Evolutionary conservation across 257 asterid genomes (phyloP).

Genomic region (Nyctanthes arbortristis): DNA sequence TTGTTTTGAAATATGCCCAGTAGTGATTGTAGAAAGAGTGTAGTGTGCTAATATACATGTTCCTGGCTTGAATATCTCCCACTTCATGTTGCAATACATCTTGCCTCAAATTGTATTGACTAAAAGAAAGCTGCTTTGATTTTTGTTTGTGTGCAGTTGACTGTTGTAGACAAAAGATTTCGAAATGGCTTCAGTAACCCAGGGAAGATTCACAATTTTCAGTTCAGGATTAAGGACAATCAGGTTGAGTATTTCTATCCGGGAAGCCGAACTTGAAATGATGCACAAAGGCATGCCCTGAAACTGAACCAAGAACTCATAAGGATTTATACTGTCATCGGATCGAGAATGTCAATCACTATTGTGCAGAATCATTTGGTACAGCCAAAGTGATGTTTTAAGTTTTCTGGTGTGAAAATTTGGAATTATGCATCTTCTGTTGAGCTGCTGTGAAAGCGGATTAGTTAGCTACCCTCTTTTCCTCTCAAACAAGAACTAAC

Average conservation of each 20-base stretch:
- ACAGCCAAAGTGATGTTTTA: no score
- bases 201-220: constrained; percentile 59
- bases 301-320: not conserved
- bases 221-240: constrained; percentile 78
- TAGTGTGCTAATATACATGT: not conserved
- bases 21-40: no score
- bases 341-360: not conserved
- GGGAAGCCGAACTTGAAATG: constrained; percentile 48
- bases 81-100: not conserved
- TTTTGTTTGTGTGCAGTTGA: constrained; percentile 50
- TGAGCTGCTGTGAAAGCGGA: no score
- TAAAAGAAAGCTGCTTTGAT: constrained; percentile 10
- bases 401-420: no score
- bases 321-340: not conserved
- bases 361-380: not conserved
- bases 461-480: no score
- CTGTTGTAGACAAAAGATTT: constrained; percentile 58
- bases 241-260: constrained; percentile 76
- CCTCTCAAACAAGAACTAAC: no score
- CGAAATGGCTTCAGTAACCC: constrained; percentile 37
- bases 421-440: no score
- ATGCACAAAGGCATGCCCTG: not conserved
- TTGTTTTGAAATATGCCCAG: no score
- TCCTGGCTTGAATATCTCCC: not conserved
- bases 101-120: not conserved